Conservation (phyloP, 768 basidiomycete genomes). For the Royoungia palumana region DNA sequence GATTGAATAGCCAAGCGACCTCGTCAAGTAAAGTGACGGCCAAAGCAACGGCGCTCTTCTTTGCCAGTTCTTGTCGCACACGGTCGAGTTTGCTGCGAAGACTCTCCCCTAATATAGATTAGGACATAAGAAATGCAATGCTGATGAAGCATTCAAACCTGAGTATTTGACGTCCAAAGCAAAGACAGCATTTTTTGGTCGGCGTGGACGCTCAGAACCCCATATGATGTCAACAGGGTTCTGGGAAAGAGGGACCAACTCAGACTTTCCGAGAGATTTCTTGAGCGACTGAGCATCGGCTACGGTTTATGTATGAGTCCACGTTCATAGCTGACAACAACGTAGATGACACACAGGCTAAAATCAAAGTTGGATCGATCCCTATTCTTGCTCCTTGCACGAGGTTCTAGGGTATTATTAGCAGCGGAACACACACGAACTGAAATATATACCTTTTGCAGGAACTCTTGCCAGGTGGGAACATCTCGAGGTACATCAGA, state of each 20-base stretch:
- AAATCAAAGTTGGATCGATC: conserved; percentile 76
- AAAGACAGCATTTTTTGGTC: conserved; percentile 67
- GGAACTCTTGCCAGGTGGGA: conserved; percentile 86
- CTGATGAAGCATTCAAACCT: conserved; percentile 37
- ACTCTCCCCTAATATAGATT: conserved; percentile 46
- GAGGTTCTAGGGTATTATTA: conserved; percentile 46
- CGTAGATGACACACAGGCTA: conserved; percentile 45
- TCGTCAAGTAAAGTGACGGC: conserved; percentile 92
- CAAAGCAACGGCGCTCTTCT: conserved; percentile 53
- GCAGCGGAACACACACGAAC: background rate
- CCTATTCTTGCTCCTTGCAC: conserved; percentile 65
- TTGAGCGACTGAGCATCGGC: conserved; percentile 64
- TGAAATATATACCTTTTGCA: conserved; percentile 53
- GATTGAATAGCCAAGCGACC: conserved; percentile 90
- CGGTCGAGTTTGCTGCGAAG: conserved; percentile 63
- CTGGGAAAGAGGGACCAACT: conserved; percentile 57
- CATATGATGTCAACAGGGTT: conserved; percentile 85
- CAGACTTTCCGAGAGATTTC: conserved; percentile 57
- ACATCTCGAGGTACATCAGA: conserved; percentile 52
- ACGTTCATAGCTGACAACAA: conserved; percentile 11
- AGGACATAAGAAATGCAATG: background rate
- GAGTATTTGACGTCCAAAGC: conserved; percentile 72
- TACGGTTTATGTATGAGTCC: conserved; percentile 23
- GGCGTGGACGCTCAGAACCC: conserved; percentile 59
- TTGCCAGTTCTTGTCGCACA: conserved; percentile 63